Evolutionary conservation across 2,329 filamentous ascomycete genomes (phyloP).

Genomic region (Keithomyces neogunnii): DNA sequence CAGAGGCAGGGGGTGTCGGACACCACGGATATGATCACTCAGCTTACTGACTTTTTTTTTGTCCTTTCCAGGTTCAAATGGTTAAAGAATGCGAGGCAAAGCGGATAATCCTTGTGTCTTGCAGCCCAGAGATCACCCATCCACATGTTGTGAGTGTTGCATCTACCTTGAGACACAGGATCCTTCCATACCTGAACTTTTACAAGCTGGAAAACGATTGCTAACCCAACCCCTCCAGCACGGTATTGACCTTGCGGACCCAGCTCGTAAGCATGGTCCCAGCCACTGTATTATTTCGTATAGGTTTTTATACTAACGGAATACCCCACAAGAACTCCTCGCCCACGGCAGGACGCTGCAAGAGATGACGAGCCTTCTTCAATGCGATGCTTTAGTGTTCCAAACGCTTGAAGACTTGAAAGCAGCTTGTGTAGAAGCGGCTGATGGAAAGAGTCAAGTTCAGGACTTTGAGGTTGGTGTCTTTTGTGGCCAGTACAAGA

Average conservation of each 20-base stretch:
- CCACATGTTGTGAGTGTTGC: slow-evolving; percentile 67
- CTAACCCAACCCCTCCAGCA: slow-evolving; percentile 17
- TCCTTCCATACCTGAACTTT: not conserved
- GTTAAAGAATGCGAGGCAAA: slow-evolving; percentile 74
- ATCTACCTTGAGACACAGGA: not conserved
- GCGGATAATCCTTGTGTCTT: slow-evolving; percentile 76
- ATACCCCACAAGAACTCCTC: slow-evolving; percentile 25
- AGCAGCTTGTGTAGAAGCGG: slow-evolving; percentile 66
- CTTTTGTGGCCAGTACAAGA: slow-evolving; percentile 82
- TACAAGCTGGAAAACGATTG: no score
- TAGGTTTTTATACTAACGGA: not conserved
- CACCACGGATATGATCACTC: slow-evolving; percentile 13
- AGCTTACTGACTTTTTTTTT: not conserved
- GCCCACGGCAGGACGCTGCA: slow-evolving; percentile 30
- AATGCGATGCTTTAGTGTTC: slow-evolving; percentile 18
- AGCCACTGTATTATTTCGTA: not conserved
- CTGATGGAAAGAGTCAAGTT: slow-evolving; percentile 38
- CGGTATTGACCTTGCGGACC: slow-evolving; percentile 38
- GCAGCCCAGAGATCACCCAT: slow-evolving; percentile 73
- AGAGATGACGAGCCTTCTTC: slow-evolving; percentile 23
- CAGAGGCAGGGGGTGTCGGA: no score
- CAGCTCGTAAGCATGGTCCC: slow-evolving; percentile 9
- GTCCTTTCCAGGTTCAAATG: slow-evolving; percentile 44
- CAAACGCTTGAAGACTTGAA: slow-evolving; percentile 65
- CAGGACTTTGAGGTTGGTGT: slow-evolving; percentile 81